A percentile compares a stretch with the other conserved stretches of the same genome.
Conservation (phyloP, 805 yeast genomes). For the Candida coquimbonensis region DNA sequence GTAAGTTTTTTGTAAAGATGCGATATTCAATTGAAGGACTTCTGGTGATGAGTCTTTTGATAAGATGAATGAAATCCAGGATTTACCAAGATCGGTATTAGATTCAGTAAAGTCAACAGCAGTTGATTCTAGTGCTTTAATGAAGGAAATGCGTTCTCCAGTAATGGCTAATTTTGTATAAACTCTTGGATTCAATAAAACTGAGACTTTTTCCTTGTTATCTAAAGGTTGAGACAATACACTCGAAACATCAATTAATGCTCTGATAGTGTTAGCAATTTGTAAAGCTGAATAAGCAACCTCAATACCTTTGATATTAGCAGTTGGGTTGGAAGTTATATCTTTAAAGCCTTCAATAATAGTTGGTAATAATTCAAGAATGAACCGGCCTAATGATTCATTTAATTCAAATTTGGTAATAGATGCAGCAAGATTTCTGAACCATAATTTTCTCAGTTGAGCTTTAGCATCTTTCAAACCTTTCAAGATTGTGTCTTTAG, state of each 20-base stretch:
- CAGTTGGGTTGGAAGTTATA: slow-evolving; percentile 45
- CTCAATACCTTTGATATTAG: slow-evolving; percentile 33
- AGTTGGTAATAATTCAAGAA: slow-evolving; percentile 20
- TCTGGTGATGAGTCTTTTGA: slow-evolving; percentile 28
- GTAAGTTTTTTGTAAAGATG: slow-evolving; percentile 28
- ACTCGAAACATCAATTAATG: slow-evolving; percentile 21
- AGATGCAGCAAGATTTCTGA: slow-evolving; percentile 33
- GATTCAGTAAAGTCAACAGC: slow-evolving; percentile 17
- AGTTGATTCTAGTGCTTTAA: slow-evolving; percentile 35
- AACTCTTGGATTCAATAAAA: slow-evolving; percentile 40
- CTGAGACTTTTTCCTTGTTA: slow-evolving; percentile 37
- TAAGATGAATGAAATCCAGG: slow-evolving; percentile 41
- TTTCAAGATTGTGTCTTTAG: slow-evolving; percentile 24
- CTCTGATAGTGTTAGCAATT: slow-evolving; percentile 18
- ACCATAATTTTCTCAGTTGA: slow-evolving; percentile 64
- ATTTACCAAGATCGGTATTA: slow-evolving; percentile 27
- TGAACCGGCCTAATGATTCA: slow-evolving; percentile 10
- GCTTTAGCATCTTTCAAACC: slow-evolving; percentile 66
- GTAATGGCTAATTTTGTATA: slow-evolving; percentile 40
- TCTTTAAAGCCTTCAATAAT: slow-evolving; percentile 32
- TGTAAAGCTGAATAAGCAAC: slow-evolving; percentile 45
- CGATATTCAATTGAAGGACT: slow-evolving; percentile 7
- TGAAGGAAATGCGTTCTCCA: slow-evolving; percentile 47
- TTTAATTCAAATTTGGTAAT: slow-evolving; percentile 5
- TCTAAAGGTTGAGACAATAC: slow-evolving; percentile 29